Evolutionary conservation across 371 early-diverging fungal species (phyloP), one percentile per base, ranked within the genome.

Genomic region (Mortierella sp.): DNA sequence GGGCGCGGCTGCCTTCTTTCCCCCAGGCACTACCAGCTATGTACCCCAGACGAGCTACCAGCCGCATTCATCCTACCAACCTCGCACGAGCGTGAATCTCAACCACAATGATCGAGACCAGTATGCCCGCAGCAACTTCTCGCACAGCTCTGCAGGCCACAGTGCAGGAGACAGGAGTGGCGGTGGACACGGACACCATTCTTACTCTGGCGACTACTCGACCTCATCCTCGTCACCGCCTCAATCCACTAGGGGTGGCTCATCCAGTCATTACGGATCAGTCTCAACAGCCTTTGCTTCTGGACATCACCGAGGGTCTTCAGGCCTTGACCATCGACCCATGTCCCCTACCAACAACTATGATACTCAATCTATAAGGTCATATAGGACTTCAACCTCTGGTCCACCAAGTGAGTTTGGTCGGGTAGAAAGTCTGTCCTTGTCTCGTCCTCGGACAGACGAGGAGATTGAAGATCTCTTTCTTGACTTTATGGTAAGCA

Each of bases 391-490:
- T 2, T 76, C 77, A 21, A 57, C 61, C 39, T 68, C 68, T 40
- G 72, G 72, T 9, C 49, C 71, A 21, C 57, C 51, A 5, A 76
- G 77, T 24, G 77, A 76, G 19, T 57, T 62, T 46, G 77, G 77
- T 22, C 64, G 66, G 12, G 61, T 47, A 17, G 70, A 76, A 46
- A 57, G 57, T 27, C 64, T 76, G 70, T 65, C 77, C 0, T 50
- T 65, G 16, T 57, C 69, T 21, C 69, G 77, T 8, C 77, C 77
- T 2, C 56, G 65, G 14, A 69, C 69, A 7, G 77, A 76, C 54
- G 69, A 76, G 41, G 77, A 76, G 59, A 61, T 76, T 9, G 77
- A 76, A 45, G 77, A 76, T 65, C 69, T 69, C 4, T 76, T 76
- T 41, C 25, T 76, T 9, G 77, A 68, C 47, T 69, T 76, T 51